Percentiles rank a stretch among this genome's conserved stretches.
These are phyloP conservation scores for Catunica adiposa DNA, from an alignment of 2,329 filamentous ascomycete species.

Conservation along the genomic window DNA sequence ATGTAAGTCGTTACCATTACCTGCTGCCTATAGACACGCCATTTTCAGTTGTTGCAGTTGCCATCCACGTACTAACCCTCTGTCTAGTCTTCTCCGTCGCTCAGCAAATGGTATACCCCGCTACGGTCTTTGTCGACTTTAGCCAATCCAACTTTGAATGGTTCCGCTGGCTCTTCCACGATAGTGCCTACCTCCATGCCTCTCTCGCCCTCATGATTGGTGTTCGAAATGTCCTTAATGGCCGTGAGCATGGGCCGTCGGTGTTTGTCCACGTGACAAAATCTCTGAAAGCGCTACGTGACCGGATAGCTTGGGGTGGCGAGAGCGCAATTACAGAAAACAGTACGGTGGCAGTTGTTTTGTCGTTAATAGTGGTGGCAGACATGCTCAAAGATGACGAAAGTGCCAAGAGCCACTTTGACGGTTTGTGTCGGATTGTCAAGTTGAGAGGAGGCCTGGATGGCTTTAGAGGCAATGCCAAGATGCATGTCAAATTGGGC, in stretches of 20 bases:
- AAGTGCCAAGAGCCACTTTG: slow-evolving; percentile 12
- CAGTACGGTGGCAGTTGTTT: slow-evolving; percentile 11
- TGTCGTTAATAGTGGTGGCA: slow-evolving; percentile 13
- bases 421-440: slow-evolving; percentile 12
- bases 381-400: slow-evolving; percentile 13
- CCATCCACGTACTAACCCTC: not conserved
- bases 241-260: slow-evolving; percentile 8
- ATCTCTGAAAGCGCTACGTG: slow-evolving; percentile 12
- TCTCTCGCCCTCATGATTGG: slow-evolving; percentile 13
- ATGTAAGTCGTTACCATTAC: not conserved
- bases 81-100: slow-evolving; percentile 13
- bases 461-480: slow-evolving; percentile 12
- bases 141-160: slow-evolving; percentile 10
- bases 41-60: too few species aligned
- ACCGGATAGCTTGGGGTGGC: slow-evolving; percentile 4
- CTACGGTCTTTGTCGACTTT: slow-evolving; percentile 13
- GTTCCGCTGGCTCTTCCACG: slow-evolving; percentile 12
- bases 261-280: slow-evolving; percentile 9
- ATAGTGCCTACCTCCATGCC: slow-evolving; percentile 11
- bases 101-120: slow-evolving; percentile 13
- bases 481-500: slow-evolving; percentile 14
- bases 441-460: slow-evolving; percentile 12
- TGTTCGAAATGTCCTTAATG: slow-evolving; percentile 13
- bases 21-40: not conserved
- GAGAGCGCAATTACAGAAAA: slow-evolving; percentile 5